Evolutionary conservation across 2,329 filamentous ascomycete genomes (phyloP).

Genomic region (Talaromyces atroroseus): DNA sequence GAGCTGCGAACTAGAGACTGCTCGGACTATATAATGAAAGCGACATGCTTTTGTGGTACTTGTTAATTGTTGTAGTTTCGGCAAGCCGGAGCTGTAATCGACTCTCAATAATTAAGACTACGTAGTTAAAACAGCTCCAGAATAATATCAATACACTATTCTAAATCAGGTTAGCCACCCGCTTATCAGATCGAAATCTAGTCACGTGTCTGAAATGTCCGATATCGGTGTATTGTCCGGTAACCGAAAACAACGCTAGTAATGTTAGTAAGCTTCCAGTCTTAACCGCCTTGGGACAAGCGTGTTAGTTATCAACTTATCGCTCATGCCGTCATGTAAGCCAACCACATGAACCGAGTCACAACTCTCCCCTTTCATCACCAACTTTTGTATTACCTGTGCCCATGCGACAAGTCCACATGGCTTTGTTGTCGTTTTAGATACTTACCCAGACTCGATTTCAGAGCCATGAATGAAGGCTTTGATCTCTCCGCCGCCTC

Average conservation of each 20-base stretch:
- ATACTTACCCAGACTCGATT: neutral
- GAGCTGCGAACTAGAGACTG: neutral
- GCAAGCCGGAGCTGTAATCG: neutral
- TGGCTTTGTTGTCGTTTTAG: neutral
- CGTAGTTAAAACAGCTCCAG: neutral
- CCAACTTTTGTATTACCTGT: neutral
- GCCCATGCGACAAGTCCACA: neutral
- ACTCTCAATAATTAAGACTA: neutral
- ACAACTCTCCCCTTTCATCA: neutral
- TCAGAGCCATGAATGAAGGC: neutral
- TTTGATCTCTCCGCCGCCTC: neutral
- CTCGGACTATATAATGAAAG: neutral
- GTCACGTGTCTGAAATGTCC: neutral
- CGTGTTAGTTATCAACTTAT: slow-evolving; percentile 7
- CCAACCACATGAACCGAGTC: neutral
- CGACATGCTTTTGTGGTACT: too few relatives aligned
- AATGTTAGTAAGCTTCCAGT: neutral
- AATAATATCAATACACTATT: neutral
- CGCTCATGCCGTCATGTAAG: slow-evolving; percentile 7
- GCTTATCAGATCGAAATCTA: neutral
- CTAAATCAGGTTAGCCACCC: neutral
- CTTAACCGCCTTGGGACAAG: neutral
- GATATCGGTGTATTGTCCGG: neutral
- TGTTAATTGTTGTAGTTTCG: neutral
- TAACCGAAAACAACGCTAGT: neutral